phyloP scores from a whole-genome alignment of 306 rosid species.

The Cicer yamashitae region DNA sequence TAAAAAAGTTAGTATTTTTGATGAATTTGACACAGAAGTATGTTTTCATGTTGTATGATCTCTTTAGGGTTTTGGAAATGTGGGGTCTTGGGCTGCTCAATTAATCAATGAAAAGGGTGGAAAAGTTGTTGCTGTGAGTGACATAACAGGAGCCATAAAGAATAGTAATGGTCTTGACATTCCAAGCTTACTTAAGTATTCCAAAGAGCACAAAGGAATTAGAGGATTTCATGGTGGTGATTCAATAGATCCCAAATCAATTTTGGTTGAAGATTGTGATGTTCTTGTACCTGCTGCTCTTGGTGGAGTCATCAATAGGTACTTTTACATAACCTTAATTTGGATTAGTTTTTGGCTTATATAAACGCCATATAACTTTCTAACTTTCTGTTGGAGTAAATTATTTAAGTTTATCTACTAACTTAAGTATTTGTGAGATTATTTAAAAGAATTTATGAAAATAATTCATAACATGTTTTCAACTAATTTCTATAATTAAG shows the following conservation, averaged over 20 bases:
- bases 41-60: not conserved
- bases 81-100: constrained; percentile 94
- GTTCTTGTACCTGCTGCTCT: constrained; percentile 95
- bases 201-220: constrained; percentile 61
- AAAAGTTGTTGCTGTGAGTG: constrained; percentile 87
- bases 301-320: constrained; percentile 97
- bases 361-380: not conserved
- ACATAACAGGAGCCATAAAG: constrained; percentile 82
- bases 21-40: not conserved
- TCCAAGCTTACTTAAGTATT: constrained; percentile 70
- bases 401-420: no score
- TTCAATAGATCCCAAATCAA: constrained; percentile 61
- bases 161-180: constrained; percentile 76
- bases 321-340: constrained; percentile 5
- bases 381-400: no score
- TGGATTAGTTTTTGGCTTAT: not conserved
- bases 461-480: no score
- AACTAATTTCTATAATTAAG: no score
- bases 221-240: constrained; percentile 77
- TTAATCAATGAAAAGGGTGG: constrained; percentile 82
- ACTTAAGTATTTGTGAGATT: no score
- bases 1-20: not conserved
- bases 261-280: constrained; percentile 81
- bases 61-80: constrained; percentile 90
- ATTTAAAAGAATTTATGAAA: no score